Percentiles rank a stretch among this genome's conserved stretches.
Conservation (phyloP, 2,329 filamentous ascomycete species). For the Pseudophaeomoniella oleicola region DNA sequence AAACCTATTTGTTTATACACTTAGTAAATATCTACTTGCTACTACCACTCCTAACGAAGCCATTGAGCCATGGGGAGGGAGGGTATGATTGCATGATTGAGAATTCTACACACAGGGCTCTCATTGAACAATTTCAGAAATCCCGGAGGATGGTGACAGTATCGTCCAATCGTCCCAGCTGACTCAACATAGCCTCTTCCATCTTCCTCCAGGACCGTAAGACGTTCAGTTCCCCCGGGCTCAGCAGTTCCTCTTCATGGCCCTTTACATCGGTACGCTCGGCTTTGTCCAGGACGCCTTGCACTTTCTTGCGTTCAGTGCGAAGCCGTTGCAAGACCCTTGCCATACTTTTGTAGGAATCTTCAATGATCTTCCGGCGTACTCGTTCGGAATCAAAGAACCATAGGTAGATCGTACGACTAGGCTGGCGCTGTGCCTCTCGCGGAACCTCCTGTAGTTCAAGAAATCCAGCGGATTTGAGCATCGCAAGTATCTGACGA, state of each 20-base stretch:
- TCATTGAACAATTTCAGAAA: slow-evolving; percentile 36
- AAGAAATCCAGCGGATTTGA: slow-evolving; percentile 75
- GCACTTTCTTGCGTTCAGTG: slow-evolving; percentile 57
- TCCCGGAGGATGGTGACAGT: slow-evolving; percentile 73
- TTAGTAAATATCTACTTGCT: too few relatives aligned
- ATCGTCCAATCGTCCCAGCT: slow-evolving; percentile 70
- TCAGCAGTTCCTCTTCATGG: slow-evolving; percentile 67
- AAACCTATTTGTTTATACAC: too few relatives aligned
- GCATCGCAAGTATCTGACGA: slow-evolving; percentile 66
- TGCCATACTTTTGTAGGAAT: slow-evolving; percentile 80
- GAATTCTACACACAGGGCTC: too few relatives aligned
- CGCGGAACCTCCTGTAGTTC: slow-evolving; percentile 90
- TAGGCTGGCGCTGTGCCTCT: slow-evolving; percentile 67
- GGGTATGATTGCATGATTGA: too few relatives aligned
- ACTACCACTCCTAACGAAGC: too few relatives aligned
- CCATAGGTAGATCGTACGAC: slow-evolving; percentile 80
- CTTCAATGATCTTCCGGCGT: slow-evolving; percentile 56
- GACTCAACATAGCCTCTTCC: slow-evolving; percentile 59
- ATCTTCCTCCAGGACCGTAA: slow-evolving; percentile 48
- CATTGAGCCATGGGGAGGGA: too few relatives aligned
- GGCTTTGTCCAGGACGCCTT: slow-evolving; percentile 63
- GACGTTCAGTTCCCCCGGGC: slow-evolving; percentile 54
- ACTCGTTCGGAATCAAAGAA: slow-evolving; percentile 71
- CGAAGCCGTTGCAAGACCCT: slow-evolving; percentile 68
- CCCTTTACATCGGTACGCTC: slow-evolving; percentile 77